phyloP scores from a whole-genome alignment of 108 stramenopile genomes.

The Nitzschia putrida region DNA sequence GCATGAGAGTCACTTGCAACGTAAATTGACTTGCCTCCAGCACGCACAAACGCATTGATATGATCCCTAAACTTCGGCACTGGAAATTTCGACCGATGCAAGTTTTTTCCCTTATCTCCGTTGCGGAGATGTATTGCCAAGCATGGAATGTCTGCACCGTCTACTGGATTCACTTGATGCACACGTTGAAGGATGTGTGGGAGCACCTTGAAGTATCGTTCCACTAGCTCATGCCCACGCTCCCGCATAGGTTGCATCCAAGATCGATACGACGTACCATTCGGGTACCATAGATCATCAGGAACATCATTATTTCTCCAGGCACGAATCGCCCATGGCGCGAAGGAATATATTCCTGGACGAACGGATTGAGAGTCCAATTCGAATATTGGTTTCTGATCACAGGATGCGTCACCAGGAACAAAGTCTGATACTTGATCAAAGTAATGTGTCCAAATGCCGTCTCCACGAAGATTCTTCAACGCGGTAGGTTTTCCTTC shows the following conservation, averaged over 20 bases:
- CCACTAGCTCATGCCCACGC: constrained; percentile 16
- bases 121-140: constrained; percentile 42
- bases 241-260: constrained; percentile 25
- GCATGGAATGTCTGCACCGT: constrained; percentile 17
- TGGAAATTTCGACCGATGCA: constrained; percentile 22
- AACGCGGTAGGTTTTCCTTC: not conserved
- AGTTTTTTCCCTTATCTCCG: constrained; percentile 43
- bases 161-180: constrained; percentile 27
- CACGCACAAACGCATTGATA: constrained; percentile 33
- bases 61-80: constrained; percentile 28
- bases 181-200: constrained; percentile 24
- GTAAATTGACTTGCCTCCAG: constrained; percentile 37
- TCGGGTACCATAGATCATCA: constrained; percentile 32
- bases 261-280: constrained; percentile 1
- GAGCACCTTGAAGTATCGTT: constrained; percentile 30
- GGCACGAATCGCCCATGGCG: constrained; percentile 34
- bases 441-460: constrained; percentile 47
- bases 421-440: constrained; percentile 33
- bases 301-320: constrained; percentile 43
- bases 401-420: constrained; percentile 36
- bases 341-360: constrained; percentile 20
- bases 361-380: constrained; percentile 14
- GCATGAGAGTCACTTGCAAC: constrained; percentile 41
- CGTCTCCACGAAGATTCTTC: constrained; percentile 24
- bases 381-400: constrained; percentile 25